phyloP scores from a whole-genome alignment of 75 land plant species.

The Chamaecyparis obtusa region DNA sequence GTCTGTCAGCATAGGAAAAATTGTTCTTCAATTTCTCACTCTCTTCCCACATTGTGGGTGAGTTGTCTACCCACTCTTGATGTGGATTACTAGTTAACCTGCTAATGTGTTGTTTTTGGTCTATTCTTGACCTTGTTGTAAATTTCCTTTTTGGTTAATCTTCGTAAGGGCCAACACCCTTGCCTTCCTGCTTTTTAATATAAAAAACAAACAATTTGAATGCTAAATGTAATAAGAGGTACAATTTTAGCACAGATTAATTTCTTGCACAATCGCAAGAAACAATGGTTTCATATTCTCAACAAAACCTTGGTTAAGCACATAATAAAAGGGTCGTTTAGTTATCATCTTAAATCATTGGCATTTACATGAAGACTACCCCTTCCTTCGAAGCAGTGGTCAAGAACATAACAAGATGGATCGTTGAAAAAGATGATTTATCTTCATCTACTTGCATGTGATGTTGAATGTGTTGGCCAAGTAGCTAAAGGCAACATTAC shows the following conservation, averaged over 20 bases:
- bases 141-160: too few species aligned
- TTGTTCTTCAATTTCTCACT: too few species aligned
- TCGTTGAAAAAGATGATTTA: not conserved
- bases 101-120: too few species aligned
- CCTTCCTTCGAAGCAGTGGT: not conserved
- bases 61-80: too few species aligned
- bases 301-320: not conserved
- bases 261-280: not conserved
- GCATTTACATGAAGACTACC: not conserved
- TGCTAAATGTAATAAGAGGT: not conserved
- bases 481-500: not conserved
- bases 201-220: not conserved
- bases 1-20: too few species aligned
- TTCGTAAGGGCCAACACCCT: too few species aligned
- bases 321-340: not conserved
- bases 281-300: not conserved
- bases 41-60: too few species aligned
- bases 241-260: not conserved
- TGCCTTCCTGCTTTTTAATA: too few species aligned
- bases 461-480: not conserved
- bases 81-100: too few species aligned
- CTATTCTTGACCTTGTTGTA: too few species aligned
- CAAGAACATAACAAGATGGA: not conserved
- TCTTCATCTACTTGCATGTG: not conserved
- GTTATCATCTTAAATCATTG: not conserved